Conservation (phyloP, 371 early-diverging fungal genomes). For the Apophysomyces variabilis region DNA sequence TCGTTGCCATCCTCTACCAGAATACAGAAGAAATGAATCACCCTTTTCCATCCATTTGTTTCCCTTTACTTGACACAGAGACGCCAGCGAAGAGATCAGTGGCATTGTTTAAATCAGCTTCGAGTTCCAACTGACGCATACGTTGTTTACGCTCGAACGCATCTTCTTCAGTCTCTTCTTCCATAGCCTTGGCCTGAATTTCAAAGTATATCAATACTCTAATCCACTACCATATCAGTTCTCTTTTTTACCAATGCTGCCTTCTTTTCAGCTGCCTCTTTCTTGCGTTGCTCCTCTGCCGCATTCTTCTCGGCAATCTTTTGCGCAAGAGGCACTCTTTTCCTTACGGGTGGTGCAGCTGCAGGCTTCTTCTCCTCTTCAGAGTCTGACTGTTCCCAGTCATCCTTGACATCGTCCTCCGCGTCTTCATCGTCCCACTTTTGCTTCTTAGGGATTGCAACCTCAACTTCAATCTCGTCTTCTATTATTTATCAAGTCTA, state of each 20-base stretch:
- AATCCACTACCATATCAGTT: background rate
- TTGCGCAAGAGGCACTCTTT: conserved; percentile 78
- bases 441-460: conserved; percentile 55
- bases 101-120: conserved; percentile 85
- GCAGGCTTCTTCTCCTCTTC: conserved; percentile 56
- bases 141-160: conserved; percentile 65
- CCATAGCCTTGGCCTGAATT: conserved; percentile 32
- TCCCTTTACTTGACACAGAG: conserved; percentile 54
- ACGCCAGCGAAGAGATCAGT: conserved; percentile 83
- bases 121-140: conserved; percentile 70
- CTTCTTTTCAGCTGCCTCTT: conserved; percentile 58
- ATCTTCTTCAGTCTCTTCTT: conserved; percentile 71
- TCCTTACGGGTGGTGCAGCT: conserved; percentile 50
- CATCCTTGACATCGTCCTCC: conserved; percentile 74
- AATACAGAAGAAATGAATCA: background rate
- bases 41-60: conserved; percentile 4
- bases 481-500: conserved; percentile 17
- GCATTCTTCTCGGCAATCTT: conserved; percentile 81
- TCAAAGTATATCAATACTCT: background rate
- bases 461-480: conserved; percentile 45
- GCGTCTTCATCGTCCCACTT: conserved; percentile 88
- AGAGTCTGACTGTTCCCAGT: conserved; percentile 79
- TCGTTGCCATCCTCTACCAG: conserved; percentile 48
- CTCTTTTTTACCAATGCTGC: conserved; percentile 41
- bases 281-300: conserved; percentile 69